Base-by-base conservation (phyloP, 2,329 filamentous ascomycete genomes). In the Elsinoe fawcettii region DNA sequence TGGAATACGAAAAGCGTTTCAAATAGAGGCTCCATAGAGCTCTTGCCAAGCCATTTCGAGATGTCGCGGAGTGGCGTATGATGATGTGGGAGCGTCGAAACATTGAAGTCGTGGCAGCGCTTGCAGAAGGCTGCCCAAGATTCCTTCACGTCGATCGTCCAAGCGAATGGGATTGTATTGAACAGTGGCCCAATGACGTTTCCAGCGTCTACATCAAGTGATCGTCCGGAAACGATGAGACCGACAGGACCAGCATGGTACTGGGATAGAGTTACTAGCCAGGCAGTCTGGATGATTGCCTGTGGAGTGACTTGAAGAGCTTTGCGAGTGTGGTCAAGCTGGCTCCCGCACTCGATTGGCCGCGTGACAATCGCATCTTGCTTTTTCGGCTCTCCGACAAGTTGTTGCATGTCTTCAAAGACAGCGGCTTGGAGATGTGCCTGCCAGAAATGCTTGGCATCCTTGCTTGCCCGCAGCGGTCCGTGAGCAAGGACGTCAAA, bases 1-100 rank as follows among this genome's bases (percentile, higher is more conserved):
- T 95, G 87, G 66, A 92, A 96, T 0, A 90, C 86, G 63, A 96
- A 95, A 1, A 96, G 74, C 0, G 79, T 85, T 59, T 95, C 86
- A 66, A 96, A 96, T 2, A 92, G 71, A 0, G 80, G 75, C 41
- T 80, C 69, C n/a, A 71, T 71, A 0, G 73, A 73, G 2, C 78
- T 78, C 3, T 75, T 74, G 0, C 80, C 77, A 62, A 83, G 84
- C 85, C 88, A 95, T 68, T 89, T 95, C 65, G 87, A 84, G 32
- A 96, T 85, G 46, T 88, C 81, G 20, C 90, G 81, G 8, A 96
- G 75, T 0, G 91, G 79, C 0, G 88, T 88, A 63, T 92, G 86
- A 60, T 95, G 90, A 62, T 86, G 92, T 0, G 84, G 77, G 18
- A 93, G 74, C 9, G 81, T 78, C 0, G 79, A 74, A 1, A 83